These are phyloP conservation scores for Amanita pallidorosea DNA, from an alignment of 768 basidiomycete genomes.

Conservation along the genomic window DNA sequence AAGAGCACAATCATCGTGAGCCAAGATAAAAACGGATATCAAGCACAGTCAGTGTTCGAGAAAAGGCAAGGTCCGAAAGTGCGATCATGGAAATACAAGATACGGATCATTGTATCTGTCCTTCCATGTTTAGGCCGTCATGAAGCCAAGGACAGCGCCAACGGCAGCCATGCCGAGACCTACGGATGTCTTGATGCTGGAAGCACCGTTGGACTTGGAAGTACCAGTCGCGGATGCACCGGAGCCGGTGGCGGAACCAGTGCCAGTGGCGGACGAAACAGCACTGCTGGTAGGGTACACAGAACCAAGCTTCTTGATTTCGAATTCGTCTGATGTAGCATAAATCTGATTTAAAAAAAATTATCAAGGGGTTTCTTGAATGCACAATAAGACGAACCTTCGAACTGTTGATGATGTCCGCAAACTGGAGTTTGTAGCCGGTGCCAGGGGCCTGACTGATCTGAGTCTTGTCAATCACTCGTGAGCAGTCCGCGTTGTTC, in stretches of 20 bases:
- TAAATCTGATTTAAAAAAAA: background rate
- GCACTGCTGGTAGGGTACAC: background rate
- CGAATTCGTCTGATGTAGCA: conserved; percentile 2
- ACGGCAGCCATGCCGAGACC: conserved; percentile 4
- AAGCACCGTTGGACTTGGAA: background rate
- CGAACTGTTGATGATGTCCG: conserved; percentile 6
- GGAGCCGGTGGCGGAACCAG: background rate
- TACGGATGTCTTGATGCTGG: background rate
- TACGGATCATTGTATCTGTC: background rate
- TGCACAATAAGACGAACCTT: background rate
- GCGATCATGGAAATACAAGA: background rate
- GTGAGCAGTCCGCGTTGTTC: conserved; percentile 4
- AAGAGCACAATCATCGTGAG: background rate
- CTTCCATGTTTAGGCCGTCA: conserved; percentile 1
- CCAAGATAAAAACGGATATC: background rate
- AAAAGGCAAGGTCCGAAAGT: background rate
- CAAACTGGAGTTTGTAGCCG: conserved; percentile 2
- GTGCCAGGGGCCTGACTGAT: conserved; percentile 1
- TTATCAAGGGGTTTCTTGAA: background rate
- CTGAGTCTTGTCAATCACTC: background rate
- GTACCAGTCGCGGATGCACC: background rate
- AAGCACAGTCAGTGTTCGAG: background rate
- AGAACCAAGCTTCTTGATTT: conserved; percentile 5
- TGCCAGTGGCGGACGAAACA: background rate
- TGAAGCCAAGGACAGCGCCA: conserved; percentile 6